Conservation (phyloP, 768 basidiomycete genomes). For the Trametes sanguinea region DNA sequence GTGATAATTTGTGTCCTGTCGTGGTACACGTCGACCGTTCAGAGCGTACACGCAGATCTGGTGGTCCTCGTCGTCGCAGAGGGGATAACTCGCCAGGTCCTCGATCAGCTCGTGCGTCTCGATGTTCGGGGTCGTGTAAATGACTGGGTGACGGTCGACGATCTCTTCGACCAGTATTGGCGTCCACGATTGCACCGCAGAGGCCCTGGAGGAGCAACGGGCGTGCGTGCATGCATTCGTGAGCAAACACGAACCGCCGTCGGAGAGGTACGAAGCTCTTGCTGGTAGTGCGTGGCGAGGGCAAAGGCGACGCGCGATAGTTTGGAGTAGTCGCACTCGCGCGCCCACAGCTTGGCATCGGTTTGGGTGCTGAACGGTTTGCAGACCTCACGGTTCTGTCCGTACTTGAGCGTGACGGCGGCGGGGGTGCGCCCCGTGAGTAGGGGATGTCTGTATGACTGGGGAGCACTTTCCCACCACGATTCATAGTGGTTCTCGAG, state of each 20-base stretch:
- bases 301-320: background rate
- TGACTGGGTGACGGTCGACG: background rate
- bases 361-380: background rate
- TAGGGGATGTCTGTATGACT: background rate
- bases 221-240: background rate
- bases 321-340: background rate
- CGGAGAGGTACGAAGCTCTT: background rate
- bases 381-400: background rate
- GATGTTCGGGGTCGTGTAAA: background rate
- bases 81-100: background rate
- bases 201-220: background rate
- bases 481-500: background rate
- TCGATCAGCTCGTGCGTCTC: background rate
- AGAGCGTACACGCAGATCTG: background rate
- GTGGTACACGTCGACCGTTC: background rate
- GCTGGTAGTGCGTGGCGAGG: conserved; percentile 1
- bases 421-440: background rate
- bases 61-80: background rate
- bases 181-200: background rate
- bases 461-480: background rate
- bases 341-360: background rate
- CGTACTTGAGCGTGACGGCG: background rate
- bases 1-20: background rate
- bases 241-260: background rate
- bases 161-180: background rate